Base-by-base conservation (phyloP, 768 basidiomycete species). In the Termitomyces sp. region DNA sequence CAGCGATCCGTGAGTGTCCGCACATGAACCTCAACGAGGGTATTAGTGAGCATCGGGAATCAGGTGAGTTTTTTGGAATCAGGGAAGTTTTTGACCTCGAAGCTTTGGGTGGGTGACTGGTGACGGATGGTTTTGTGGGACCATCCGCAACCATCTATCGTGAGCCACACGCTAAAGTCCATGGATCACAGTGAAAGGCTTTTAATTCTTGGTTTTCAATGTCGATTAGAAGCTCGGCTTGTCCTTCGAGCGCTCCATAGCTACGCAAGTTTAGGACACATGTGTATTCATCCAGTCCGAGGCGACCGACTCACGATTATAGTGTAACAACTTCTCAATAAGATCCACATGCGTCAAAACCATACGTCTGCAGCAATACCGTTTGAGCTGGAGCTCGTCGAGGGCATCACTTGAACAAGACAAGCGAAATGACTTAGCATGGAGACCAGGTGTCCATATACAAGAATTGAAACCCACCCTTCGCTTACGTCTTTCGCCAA, bases 331-430 rank as follows among this genome's bases (percentile, higher is more conserved):
- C 75, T 98, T 98, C 77, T 98, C 96, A 67, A 98, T 98, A 64
- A 98, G 81, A 76, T 98, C 96, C 59, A 98, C 96, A 72, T 98
- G 96, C 0, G 96, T 98, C 57, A 98, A 78, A 5, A 98, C 92
- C 96, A 98, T 98, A 51, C 96, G 85, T 50, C 96, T 83, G 75
- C 96, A 98, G 76, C 96, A 98, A 70, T 98, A 98, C 59, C 96
- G 79, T 74, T 93, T 96, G 49, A 98, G 76, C 66, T 95, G 91
- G 1, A 96, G 78, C 67, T 91, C 87, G 63, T 96, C 94, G 48
- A 97, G 82, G 5, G 94, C 94, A 58, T 96, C 94, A 67, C 95
- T 96, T 65, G 12, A 15, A 36, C 4, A 32, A 50, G 31, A 48
- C 42, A 45, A 34, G 50, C 31, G 25, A 25, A 52, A n/a, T n/a